Evolutionary conservation across 1,284 basidiomycete species (phyloP).

Genomic region (Marasmius tenuissimus): DNA sequence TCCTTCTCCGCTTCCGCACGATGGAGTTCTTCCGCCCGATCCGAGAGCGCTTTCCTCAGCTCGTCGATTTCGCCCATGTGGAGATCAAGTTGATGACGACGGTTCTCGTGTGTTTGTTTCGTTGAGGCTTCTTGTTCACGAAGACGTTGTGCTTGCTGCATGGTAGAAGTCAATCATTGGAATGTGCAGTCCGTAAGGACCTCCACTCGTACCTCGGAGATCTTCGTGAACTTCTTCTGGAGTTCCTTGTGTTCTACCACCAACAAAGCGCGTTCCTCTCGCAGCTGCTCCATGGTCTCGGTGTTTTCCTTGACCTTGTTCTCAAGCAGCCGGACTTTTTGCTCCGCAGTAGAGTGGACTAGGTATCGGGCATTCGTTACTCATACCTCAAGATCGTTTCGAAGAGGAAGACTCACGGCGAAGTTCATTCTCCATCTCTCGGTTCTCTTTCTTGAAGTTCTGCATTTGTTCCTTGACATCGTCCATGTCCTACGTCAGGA

Average conservation of each 20-base stretch:
- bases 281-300: slow-evolving; percentile 66
- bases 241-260: slow-evolving; percentile 67
- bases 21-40: slow-evolving; percentile 64
- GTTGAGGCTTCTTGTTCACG: slow-evolving; percentile 58
- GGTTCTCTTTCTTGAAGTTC: slow-evolving; percentile 16
- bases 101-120: slow-evolving; percentile 68
- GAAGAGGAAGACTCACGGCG: slow-evolving; percentile 3
- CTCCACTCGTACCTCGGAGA: slow-evolving; percentile 56
- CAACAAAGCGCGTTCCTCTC: slow-evolving; percentile 70
- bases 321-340: slow-evolving; percentile 67
- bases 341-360: slow-evolving; percentile 63
- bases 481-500: slow-evolving; percentile 65
- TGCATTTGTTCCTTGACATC: slow-evolving; percentile 58
- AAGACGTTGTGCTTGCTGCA: slow-evolving; percentile 58
- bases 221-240: slow-evolving; percentile 61
- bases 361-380: not conserved
- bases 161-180: slow-evolving; percentile 1
- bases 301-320: slow-evolving; percentile 63
- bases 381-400: not conserved
- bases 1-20: slow-evolving; percentile 59
- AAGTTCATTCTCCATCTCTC: slow-evolving; percentile 11
- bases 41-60: slow-evolving; percentile 59
- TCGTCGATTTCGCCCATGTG: slow-evolving; percentile 73
- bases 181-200: not conserved
- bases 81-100: slow-evolving; percentile 70